Evolutionary conservation across 768 basidiomycete genomes (phyloP), one percentile per base, ranked within the genome.

Genomic region (Amylocystis lapponica): DNA sequence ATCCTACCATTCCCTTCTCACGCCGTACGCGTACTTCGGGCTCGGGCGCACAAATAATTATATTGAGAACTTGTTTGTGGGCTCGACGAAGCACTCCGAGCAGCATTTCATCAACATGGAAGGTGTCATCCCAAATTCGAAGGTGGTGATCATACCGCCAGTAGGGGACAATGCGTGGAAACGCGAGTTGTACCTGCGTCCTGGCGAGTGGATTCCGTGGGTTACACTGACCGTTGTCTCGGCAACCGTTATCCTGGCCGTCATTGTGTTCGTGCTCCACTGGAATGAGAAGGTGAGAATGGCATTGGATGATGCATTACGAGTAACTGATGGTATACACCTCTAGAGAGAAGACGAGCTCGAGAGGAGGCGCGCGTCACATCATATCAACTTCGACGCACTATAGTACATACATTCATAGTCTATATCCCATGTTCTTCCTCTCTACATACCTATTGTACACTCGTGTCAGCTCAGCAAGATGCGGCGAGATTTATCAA

Each of bases 1-100:
- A 3, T 79, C 88, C 0, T 98, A 98, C 63, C 87, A 95, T 41
- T 74, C 94, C 12, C 75, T 98, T 9, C 78, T 84, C 42, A 83
- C 90, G 1, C 96, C 96, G 1, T 98, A 97, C 58, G 79, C 92
- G 2, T 96, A 93, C 74, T 89, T 98, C 58, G 95, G 96, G 1
- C 80, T 99, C 7, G 96, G 95, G 0, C 81, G 96, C 31, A 98
- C 94, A 13, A 99, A 99, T 65, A 99, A 99, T 62, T 99, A 99
- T 66, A 93, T 99, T 56, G 96, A 99, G 72, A 97, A 97, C 62
- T 75, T 99, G 2, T 96, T 96, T 60, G 88, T 98, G 16, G 96
- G 96, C 13, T 84, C 91, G 4, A 95, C 93, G 5, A 74, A 87
- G 23, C 82, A 89, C 46, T 61, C 71, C 0, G 59, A 69, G 27